These are phyloP conservation scores for Suillus luteus DNA, from an alignment of 768 basidiomycete species.

Conservation along the genomic window DNA sequence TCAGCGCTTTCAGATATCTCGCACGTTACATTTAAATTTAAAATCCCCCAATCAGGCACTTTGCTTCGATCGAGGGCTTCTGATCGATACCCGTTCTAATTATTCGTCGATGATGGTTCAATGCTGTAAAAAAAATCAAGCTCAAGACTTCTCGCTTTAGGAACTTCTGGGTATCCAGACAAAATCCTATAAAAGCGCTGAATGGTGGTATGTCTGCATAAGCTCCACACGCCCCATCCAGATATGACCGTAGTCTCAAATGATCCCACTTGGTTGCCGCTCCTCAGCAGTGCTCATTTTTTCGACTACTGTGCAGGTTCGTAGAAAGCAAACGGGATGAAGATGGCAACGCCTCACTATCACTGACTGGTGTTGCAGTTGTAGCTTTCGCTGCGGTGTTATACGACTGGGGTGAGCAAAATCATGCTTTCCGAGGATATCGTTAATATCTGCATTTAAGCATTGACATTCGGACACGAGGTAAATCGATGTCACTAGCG, in stretches of 20 bases:
- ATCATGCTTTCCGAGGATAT: neutral
- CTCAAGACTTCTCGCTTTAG: neutral
- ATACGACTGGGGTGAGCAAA: neutral
- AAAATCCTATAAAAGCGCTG: neutral
- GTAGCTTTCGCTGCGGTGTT: neutral
- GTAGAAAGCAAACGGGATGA: neutral
- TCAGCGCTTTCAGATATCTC: too few relatives aligned
- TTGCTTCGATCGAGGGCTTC: neutral
- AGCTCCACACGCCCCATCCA: neutral
- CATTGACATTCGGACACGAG: neutral
- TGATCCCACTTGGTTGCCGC: neutral
- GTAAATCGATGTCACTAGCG: neutral
- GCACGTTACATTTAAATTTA: neutral
- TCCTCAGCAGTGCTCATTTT: rapidly evolving
- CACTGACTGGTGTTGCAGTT: neutral
- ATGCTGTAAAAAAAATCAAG: neutral
- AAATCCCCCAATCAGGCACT: neutral
- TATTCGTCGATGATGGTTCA: neutral
- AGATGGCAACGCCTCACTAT: neutral
- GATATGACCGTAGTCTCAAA: neutral
- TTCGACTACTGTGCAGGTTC: neutral
- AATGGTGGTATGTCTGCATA: neutral
- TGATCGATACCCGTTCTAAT: neutral
- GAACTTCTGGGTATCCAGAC: neutral
- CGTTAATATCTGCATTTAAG: neutral